A percentile compares a stretch with the other conserved stretches of the same genome.
Conservation (phyloP, 2,329 filamentous ascomycete genomes). For the Thelonectria discophora region DNA sequence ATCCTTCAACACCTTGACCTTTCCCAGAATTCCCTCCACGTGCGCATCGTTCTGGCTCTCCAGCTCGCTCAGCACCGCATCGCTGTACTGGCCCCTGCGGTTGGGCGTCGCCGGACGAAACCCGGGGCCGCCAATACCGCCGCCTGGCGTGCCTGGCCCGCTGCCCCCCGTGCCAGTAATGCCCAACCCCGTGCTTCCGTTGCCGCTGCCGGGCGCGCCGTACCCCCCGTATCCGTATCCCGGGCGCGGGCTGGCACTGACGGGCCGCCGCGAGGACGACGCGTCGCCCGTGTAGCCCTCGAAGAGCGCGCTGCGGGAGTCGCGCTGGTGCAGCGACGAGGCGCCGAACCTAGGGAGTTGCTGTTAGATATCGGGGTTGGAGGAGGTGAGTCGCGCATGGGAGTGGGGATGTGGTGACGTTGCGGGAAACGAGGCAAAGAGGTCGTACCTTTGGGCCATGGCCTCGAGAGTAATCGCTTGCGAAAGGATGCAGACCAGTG, state of each 20-base stretch:
- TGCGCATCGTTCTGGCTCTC: constrained; percentile 95
- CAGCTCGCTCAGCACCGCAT: constrained; percentile 89
- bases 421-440: no score
- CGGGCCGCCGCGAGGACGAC: constrained; percentile 50
- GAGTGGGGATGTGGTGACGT: neutral
- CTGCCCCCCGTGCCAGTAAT: constrained; percentile 45
- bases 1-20: constrained; percentile 89
- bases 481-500: constrained; percentile 9
- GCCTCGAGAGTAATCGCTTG: constrained; percentile 10
- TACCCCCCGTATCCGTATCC: constrained; percentile 59
- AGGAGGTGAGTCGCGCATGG: neutral
- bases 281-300: constrained; percentile 71
- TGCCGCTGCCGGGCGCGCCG: constrained; percentile 36
- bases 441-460: constrained; percentile 51
- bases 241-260: constrained; percentile 56
- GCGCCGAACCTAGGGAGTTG: constrained; percentile 65
- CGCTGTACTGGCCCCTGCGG: constrained; percentile 86
- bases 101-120: constrained; percentile 78
- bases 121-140: no score
- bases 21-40: constrained; percentile 88
- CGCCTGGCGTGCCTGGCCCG: no score
- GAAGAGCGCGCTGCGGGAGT: constrained; percentile 77
- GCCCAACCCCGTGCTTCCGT: constrained; percentile 38
- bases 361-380: constrained; percentile 24
- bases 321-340: constrained; percentile 76